Evolutionary conservation across 768 basidiomycete species (phyloP), one percentile per base, ranked within the genome.

Genomic region (Russula abietina): DNA sequence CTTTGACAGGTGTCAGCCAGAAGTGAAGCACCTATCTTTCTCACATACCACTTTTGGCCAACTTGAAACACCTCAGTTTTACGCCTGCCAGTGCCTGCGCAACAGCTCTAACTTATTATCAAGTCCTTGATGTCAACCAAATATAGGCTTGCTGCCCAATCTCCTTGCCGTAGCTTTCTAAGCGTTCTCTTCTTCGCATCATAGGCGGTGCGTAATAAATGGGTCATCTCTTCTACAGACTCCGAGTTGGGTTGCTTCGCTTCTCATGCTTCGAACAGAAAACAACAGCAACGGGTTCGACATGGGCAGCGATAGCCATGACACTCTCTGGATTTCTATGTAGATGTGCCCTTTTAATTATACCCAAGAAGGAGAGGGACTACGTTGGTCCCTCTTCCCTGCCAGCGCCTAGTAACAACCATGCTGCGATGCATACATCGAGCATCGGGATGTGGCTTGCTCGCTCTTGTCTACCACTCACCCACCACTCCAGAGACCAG

Each of bases 311-410:
- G 41, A 7, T 45, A 36, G 7, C 26, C 45, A 39, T 30, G 39
- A 32, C 17, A 39, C 17, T 30, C 48, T 19, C 32, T 52, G 43
- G 36, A 53, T 54, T 17, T 32, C 14, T 12, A 7, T 41, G 16
- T 41, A 57, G 54, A 39, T 19, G 30, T 30, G 30, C 24, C 36
- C 58, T 59, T 54, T 60, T 55, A 64, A 64, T 64, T 64, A 43
- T 2, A 43, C 63, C 39, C 17, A 10, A 38, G 46, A 60, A 26
- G 54, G 58, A 45, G 52, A 5, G 11, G 16, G 24, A 30, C 22
- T 38, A 19, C 45, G 51, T 24, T 39, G 52, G 54, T 66, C 65
- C 16, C 28, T 19, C 36, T 46, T 58, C n/a, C 52, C 38, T 55
- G 32, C n/a, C 7, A 2, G 26, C 48, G 14, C 24, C 19, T 55